Percentiles rank a stretch among this genome's conserved stretches.
Conservation (phyloP, 352 stramenopile genomes). For the Globisporangium ultimum region DNA sequence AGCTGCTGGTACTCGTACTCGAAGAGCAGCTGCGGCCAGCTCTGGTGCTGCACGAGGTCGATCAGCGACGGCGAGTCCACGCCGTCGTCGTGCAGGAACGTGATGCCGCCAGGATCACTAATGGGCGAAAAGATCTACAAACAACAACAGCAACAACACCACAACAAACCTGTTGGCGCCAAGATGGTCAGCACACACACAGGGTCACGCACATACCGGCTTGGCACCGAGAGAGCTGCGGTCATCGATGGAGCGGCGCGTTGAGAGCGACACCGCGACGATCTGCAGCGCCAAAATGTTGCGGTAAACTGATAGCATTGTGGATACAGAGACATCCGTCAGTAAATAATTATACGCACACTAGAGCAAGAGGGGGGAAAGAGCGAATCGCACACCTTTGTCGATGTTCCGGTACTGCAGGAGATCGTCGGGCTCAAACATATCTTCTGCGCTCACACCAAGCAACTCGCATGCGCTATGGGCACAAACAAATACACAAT, state of each 20-base stretch:
- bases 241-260: slow-evolving; percentile 76
- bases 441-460: slow-evolving; percentile 49
- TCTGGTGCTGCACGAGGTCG: slow-evolving; percentile 47
- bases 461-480: slow-evolving; percentile 62
- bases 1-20: slow-evolving; percentile 70
- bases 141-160: too few species aligned
- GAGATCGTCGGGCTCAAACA: slow-evolving; percentile 75
- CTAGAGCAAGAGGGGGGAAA: not conserved
- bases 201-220: slow-evolving; percentile 10
- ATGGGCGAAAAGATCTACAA: slow-evolving; percentile 39
- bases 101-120: slow-evolving; percentile 31
- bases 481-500: not conserved
- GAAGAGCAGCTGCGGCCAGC: slow-evolving; percentile 57
- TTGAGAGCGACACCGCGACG: slow-evolving; percentile 69
- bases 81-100: slow-evolving; percentile 38
- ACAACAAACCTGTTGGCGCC: too few species aligned
- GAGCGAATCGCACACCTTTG: slow-evolving; percentile 40
- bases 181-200: too few species aligned
- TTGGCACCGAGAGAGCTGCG: slow-evolving; percentile 51
- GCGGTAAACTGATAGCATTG: slow-evolving; percentile 56
- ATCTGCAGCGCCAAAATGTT: slow-evolving; percentile 77
- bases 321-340: not conserved
- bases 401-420: slow-evolving; percentile 53
- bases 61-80: slow-evolving; percentile 41
- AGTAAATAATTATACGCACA: not conserved